Base-by-base conservation (phyloP, 495 filamentous ascomycete genomes). In the Trichocladium uniseriatum region DNA sequence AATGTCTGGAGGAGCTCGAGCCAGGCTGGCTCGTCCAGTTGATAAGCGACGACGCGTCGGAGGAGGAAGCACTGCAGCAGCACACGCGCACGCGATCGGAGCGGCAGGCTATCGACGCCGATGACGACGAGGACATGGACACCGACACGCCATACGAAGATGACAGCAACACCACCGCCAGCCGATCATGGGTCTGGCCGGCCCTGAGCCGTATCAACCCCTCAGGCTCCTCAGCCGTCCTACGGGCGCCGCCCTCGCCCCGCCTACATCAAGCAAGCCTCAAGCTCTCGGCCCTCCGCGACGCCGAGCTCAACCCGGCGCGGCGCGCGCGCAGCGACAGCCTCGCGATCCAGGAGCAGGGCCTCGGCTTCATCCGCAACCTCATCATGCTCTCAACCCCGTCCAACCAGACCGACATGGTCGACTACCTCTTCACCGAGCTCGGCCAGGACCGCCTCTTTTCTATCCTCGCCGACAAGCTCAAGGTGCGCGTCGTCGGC, bases 261-360 rank as follows among this genome's bases (percentile, higher is more conserved):
- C 57, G 62, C 1, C 44, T 72, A 18, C 62, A 75, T 24, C 66
- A 69, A 38, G 80, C 76, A 9, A 69, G 77, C 35, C 49, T 55
- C 15, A 72, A 71, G 24, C 67, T 83, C 32, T 61, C 67, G n/a
- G 63, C 62, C 7, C 64, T 84, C 10, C 70, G 72, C 40, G 75
- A 81, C 21, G 61, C 66, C 18, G 82, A 86, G 52, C 65, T 72
- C 43, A 77, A 78, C 51, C 71, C 72, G 8, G 61, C 63, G 18
- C 67, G 74, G n/a, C 75, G 81, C 50, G 81, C 80, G 16, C 77
- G 82, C 27, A 80, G 80, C 46, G 87, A 94, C 58, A 88, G 90
- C 45, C 73, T 92, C 34, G 80, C 80, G 3, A 83, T 95, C 14
- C 91, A 96, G 62, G 87, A 95, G 53, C 89, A 97, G 63, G 88